Evolutionary conservation across 805 yeast genomes (phyloP).

Genomic region (Cyberlindnera xishuangbannaensis): DNA sequence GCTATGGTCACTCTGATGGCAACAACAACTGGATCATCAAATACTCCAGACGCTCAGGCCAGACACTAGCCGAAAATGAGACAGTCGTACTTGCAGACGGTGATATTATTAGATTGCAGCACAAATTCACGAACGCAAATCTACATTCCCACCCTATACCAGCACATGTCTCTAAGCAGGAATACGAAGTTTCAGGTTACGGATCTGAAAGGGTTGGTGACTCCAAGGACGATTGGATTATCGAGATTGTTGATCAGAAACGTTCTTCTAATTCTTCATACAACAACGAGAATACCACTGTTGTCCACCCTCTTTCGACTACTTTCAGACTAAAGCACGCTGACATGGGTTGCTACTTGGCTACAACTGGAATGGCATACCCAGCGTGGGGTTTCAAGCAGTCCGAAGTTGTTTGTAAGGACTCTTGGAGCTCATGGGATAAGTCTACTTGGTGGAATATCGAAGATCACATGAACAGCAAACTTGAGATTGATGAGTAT

Average conservation of each 20-base stretch:
- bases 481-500: conserved; percentile 47
- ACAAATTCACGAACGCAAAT: conserved; percentile 63
- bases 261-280: conserved; percentile 29
- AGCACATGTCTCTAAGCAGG: conserved; percentile 63
- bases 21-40: conserved; percentile 81
- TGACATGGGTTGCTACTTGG: conserved; percentile 65
- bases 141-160: conserved; percentile 77
- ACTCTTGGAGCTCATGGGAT: conserved; percentile 51
- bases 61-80: conserved; percentile 4
- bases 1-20: conserved; percentile 81
- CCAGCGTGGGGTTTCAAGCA: conserved; percentile 87
- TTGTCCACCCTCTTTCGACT: conserved; percentile 71
- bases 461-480: conserved; percentile 59
- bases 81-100: conserved; percentile 45
- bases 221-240: conserved; percentile 80
- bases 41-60: conserved; percentile 40
- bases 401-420: conserved; percentile 70
- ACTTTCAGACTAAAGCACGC: conserved; percentile 63
- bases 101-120: conserved; percentile 65
- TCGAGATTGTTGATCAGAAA: conserved; percentile 69
- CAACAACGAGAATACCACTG: conserved; percentile 43
- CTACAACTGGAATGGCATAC: conserved; percentile 61
- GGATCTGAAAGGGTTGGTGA: conserved; percentile 73
- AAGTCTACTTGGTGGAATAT: conserved; percentile 88
- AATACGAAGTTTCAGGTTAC: conserved; percentile 84